Evolutionary conservation across 23 red algal genomes (phyloP), one percentile per base, ranked within the genome.

Genomic region (Gracilariopsis chorda): DNA sequence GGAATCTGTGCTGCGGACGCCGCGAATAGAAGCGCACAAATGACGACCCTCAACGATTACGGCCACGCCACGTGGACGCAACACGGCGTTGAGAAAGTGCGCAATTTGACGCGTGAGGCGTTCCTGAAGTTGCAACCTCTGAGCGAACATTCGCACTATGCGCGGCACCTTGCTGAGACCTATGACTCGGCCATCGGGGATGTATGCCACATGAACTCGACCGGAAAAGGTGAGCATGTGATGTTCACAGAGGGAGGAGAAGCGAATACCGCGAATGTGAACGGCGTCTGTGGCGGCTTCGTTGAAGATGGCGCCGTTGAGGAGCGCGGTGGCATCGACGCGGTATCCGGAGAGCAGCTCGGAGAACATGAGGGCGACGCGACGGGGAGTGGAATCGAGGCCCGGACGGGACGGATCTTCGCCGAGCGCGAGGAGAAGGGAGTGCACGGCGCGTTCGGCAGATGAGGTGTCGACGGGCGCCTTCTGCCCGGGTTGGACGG

Each of bases 231-330:
- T 92, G 37, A 98, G 84, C 48, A 98, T 30, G 62, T 98, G 96
- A 35, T 98, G 96, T 77, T 98, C 96, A 52, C 96, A 98, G n/a
- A 98, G 88, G 52, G 96, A 98, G 55, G 75, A 94, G 47, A 98
- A 60, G 60, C 92, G 86, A 32, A 98, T 90, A 51, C 82, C 82
- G 2, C 87, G 91, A 32, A 95, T 32, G 3, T 94, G 70, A 30
- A 98, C 92, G 51, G 91, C 52, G 44, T 95, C 96, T 45, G 48
- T 44, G 43, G 82, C 41, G 24, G 82, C 78, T 80, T 95, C 96
- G 47, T 63, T 48, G 70, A 95, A 98, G 39, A 84, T 29, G 6
- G 96, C 96, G 52, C 69, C 92, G 85, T 64, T 64, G 59, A 64
- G 59, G 28, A 64, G 59, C 23, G 13, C 23, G 59, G 21, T 3